Evolutionary conservation across 78 protist species (phyloP).

Genomic region (Dictyostelium brefeldianum): DNA sequence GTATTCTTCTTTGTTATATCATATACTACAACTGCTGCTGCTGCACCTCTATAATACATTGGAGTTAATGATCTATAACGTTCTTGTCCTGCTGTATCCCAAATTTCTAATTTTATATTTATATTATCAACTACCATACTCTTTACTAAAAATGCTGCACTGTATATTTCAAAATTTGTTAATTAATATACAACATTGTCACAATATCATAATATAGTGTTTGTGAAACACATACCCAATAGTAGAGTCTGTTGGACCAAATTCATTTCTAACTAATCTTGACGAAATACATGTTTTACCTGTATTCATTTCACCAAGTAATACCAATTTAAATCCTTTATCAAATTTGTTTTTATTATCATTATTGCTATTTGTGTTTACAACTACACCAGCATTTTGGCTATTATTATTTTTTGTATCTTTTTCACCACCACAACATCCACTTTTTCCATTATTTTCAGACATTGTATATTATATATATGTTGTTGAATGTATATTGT

Average conservation of each 20-base stretch:
- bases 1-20: constrained; percentile 78
- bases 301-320: constrained; percentile 64
- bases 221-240: constrained; percentile 75
- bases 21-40: constrained; percentile 71
- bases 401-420: neutral
- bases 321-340: constrained; percentile 64
- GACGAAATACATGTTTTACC: constrained; percentile 68
- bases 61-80: constrained; percentile 65
- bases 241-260: constrained; percentile 76
- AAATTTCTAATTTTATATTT: constrained; percentile 65
- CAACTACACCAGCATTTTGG: neutral
- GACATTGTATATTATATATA: neutral
- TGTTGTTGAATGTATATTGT: neutral
- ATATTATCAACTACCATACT: constrained; percentile 33
- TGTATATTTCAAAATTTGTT: neutral
- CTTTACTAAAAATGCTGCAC: constrained; percentile 77
- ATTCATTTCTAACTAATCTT: constrained; percentile 77
- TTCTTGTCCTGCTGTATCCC: constrained; percentile 83
- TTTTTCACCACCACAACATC: constrained; percentile 7
- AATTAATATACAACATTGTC: neutral
- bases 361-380: neutral
- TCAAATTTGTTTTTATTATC: constrained; percentile 63
- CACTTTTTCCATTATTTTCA: neutral
- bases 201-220: neutral
- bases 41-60: constrained; percentile 78